These are phyloP conservation scores for Fusarium verticillioides DNA, from an alignment of 2,329 filamentous ascomycete genomes.

Conservation along the genomic window DNA sequence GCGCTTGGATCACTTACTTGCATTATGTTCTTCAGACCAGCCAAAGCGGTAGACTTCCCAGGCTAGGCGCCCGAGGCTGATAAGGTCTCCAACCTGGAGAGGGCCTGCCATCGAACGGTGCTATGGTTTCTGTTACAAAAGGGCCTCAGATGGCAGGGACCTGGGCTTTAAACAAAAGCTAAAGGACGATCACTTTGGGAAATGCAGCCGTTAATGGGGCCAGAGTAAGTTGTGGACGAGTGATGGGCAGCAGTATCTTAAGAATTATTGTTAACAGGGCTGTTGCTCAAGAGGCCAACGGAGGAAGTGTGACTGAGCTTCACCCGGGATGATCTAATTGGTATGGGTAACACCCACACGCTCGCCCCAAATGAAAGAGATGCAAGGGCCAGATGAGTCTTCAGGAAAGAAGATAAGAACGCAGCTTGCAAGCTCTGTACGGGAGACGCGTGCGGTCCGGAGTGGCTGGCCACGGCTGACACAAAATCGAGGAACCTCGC, in stretches of 20 bases:
- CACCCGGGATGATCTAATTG: slow-evolving; percentile 1
- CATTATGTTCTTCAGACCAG: slow-evolving; percentile 49
- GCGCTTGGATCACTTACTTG: slow-evolving; percentile 45
- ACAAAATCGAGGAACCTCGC: slow-evolving; percentile 12
- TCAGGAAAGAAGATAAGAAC: slow-evolving; percentile 9
- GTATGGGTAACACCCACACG: slow-evolving; percentile 3
- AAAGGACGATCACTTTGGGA: slow-evolving; percentile 3
- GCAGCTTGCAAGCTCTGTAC: slow-evolving; percentile 5
- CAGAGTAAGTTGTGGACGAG: slow-evolving; percentile 1
- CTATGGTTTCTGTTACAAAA: slow-evolving; percentile 1
- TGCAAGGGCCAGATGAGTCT: slow-evolving; percentile 27
- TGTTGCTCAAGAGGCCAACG: slow-evolving; percentile 6
- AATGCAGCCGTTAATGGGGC: not conserved
- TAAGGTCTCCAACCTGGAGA: slow-evolving; percentile 47
- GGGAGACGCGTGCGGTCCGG: slow-evolving; percentile 9
- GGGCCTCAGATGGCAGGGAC: not conserved
- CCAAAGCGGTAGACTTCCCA: slow-evolving; percentile 49
- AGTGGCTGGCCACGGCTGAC: slow-evolving; percentile 31
- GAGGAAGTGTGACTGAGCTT: not conserved
- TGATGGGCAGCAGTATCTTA: slow-evolving; percentile 21
- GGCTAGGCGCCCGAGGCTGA: slow-evolving; percentile 48
- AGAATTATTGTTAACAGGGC: slow-evolving; percentile 3
- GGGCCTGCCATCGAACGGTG: slow-evolving; percentile 40
- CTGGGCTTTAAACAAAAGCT: not conserved
- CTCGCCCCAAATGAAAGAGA: not conserved